phyloP scores from a whole-genome alignment of 2,329 filamentous ascomycete species.

The Fusarium compactum region DNA sequence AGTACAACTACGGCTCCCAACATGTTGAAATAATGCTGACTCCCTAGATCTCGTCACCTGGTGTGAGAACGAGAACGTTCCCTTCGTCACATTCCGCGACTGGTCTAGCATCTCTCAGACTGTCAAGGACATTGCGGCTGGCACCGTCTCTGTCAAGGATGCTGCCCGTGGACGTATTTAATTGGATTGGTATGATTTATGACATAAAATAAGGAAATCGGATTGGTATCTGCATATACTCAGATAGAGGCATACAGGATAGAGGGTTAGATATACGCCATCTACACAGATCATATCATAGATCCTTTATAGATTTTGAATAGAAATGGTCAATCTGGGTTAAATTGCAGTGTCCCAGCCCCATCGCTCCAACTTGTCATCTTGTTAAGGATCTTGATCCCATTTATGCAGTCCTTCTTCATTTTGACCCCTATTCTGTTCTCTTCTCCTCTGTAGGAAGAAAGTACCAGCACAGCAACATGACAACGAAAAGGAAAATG shows the following conservation, averaged over 20 bases:
- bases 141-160: slow-evolving; percentile 76
- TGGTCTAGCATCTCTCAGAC: slow-evolving; percentile 83
- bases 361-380: neutral
- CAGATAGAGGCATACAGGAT: slow-evolving; percentile 26
- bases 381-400: neutral
- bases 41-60: slow-evolving; percentile 82
- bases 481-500: slow-evolving; percentile 72
- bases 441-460: slow-evolving; percentile 70
- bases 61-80: slow-evolving; percentile 85
- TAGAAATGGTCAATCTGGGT: slow-evolving; percentile 11
- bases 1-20: slow-evolving; percentile 40
- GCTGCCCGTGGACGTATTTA: slow-evolving; percentile 68
- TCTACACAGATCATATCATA: slow-evolving; percentile 23
- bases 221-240: slow-evolving; percentile 6
- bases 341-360: neutral
- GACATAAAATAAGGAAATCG: neutral
- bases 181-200: slow-evolving; percentile 38
- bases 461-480: slow-evolving; percentile 74
- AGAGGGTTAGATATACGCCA: slow-evolving; percentile 21
- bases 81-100: slow-evolving; percentile 88
- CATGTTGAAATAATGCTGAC: neutral
- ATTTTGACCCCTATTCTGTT: slow-evolving; percentile 56
- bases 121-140: slow-evolving; percentile 81
- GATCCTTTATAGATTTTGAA: slow-evolving; percentile 30
- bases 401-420: neutral